Evolutionary conservation across 768 basidiomycete species (phyloP).

Genomic region (Coprinopsis sp.): DNA sequence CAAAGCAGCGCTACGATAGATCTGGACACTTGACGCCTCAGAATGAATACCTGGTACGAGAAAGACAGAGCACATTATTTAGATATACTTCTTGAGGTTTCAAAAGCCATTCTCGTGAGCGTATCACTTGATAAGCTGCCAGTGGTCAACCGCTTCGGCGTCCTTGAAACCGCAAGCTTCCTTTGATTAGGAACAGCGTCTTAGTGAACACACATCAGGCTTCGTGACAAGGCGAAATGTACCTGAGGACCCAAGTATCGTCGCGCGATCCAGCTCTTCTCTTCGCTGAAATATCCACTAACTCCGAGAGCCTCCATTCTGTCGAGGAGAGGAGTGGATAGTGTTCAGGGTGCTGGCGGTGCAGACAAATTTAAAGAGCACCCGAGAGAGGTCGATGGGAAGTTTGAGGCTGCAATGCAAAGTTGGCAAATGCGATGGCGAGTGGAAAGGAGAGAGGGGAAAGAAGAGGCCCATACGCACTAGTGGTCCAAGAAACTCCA

Average conservation of each 20-base stretch:
- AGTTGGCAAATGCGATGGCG: background rate
- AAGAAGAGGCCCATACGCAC: too few species aligned
- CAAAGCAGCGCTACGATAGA: constrained; percentile 93
- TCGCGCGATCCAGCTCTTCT: constrained; percentile 84
- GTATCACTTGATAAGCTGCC: constrained; percentile 95
- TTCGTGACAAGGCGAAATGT: background rate
- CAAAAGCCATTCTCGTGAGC: constrained; percentile 96
- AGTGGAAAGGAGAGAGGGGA: background rate
- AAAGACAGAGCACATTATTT: constrained; percentile 60
- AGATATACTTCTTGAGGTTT: constrained; percentile 96
- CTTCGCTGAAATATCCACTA: constrained; percentile 90
- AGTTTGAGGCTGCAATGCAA: constrained; percentile 75
- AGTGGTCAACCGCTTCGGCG: constrained; percentile 82
- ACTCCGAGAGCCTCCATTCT: constrained; percentile 97
- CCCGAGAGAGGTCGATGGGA: constrained; percentile 91
- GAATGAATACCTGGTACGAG: background rate
- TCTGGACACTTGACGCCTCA: constrained; percentile 59
- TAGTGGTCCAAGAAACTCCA: constrained; percentile 93
- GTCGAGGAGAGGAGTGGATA: constrained; percentile 89
- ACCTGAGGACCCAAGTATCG: constrained; percentile 82
- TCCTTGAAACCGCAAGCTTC: constrained; percentile 82
- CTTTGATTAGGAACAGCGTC: constrained; percentile 67
- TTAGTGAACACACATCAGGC: background rate
- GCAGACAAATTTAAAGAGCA: constrained; percentile 97
- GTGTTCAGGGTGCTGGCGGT: constrained; percentile 93